Conservation (phyloP, 257 asterid species). For the Salvia splendens region DNA sequence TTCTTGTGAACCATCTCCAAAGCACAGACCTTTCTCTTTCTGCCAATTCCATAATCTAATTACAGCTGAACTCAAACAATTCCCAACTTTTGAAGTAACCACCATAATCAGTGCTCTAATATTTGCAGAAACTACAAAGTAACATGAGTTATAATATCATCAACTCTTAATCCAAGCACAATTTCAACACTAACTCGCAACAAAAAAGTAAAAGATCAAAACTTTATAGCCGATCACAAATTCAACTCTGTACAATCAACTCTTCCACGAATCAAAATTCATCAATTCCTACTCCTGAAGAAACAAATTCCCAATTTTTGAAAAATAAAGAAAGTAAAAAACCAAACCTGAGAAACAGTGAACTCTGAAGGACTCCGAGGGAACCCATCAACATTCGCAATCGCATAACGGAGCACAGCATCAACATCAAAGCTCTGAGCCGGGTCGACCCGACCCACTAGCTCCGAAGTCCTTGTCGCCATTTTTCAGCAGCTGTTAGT, state of each 20-base stretch:
- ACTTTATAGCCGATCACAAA: neutral
- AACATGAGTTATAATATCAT: too few species aligned
- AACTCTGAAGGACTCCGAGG: conserved; percentile 54
- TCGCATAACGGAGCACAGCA: conserved; percentile 58
- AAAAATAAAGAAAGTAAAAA: neutral
- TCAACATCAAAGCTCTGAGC: conserved; percentile 63
- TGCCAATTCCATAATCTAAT: neutral
- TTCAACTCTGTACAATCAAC: neutral
- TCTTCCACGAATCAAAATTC: neutral
- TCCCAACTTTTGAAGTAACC: neutral
- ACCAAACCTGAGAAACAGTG: conserved; percentile 70
- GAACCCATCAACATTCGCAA: conserved; percentile 67
- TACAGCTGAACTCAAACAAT: neutral
- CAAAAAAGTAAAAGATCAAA: conserved; percentile 12
- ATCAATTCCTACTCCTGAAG: neutral
- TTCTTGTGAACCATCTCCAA: neutral
- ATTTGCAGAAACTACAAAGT: conserved; percentile 17
- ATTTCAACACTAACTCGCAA: neutral
- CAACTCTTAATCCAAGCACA: conserved; percentile 5
- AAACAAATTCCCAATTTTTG: neutral
- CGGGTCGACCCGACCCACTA: conserved; percentile 68
- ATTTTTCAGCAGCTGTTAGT: conserved; percentile 31
- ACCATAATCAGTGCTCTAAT: conserved; percentile 5
- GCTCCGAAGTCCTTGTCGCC: conserved; percentile 64
- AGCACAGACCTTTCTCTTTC: neutral